Conservation (phyloP, 2,329 filamentous ascomycete genomes). For the Parascedosporium putredinis region DNA sequence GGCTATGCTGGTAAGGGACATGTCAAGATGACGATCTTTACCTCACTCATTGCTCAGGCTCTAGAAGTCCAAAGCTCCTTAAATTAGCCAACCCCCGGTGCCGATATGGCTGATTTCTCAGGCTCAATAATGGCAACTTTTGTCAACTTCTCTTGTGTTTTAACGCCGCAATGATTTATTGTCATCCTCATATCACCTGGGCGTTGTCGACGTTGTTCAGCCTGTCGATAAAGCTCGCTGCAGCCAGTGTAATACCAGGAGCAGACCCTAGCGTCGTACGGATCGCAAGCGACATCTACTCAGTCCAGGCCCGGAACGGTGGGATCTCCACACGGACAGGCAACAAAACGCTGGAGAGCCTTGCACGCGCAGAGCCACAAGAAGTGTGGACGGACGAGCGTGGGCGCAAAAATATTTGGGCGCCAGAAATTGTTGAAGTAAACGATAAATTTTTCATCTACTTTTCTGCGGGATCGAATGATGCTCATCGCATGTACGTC, state of each 20-base stretch:
- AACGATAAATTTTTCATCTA: conserved; percentile 13
- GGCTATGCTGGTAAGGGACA: no score
- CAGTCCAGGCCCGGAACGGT: conserved; percentile 14
- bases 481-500: conserved; percentile 16
- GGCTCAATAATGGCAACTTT: no score
- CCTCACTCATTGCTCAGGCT: no score
- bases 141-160: no score
- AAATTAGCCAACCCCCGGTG: no score
- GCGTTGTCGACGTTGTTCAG: conserved; percentile 12
- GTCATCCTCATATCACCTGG: background rate
- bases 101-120: no score
- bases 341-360: conserved; percentile 10
- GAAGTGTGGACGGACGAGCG: conserved; percentile 14
- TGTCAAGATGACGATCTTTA: no score
- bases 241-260: conserved; percentile 9
- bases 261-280: conserved; percentile 15
- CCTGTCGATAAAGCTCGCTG: conserved; percentile 7
- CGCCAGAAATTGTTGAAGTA: conserved; percentile 14
- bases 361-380: conserved; percentile 9
- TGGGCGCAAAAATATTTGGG: conserved; percentile 14
- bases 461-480: conserved; percentile 13
- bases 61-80: no score
- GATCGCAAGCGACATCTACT: conserved; percentile 14
- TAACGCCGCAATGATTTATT: no score
- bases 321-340: conserved; percentile 14